Percentiles rank a stretch among this genome's conserved stretches.
phyloP scores from a whole-genome alignment of 306 rosid genomes.

The Lathyrus aphaca region DNA sequence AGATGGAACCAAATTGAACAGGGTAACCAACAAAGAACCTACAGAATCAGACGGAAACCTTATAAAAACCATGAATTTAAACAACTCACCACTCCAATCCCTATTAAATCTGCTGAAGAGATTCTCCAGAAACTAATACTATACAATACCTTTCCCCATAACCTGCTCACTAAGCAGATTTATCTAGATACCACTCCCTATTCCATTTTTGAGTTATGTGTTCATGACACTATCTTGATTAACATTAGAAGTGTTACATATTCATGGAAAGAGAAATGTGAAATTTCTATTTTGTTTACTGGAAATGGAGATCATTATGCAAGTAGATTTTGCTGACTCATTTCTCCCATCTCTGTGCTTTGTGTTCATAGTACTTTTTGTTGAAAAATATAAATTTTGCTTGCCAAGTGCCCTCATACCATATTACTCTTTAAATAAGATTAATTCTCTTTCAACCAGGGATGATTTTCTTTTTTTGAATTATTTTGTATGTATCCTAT shows the following conservation, averaged over 20 bases:
- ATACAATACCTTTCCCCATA: not conserved
- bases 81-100: not conserved
- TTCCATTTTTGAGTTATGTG: not conserved
- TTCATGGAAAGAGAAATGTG: constrained; percentile 4
- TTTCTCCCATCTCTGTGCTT: constrained; percentile 6
- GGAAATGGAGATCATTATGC: constrained; percentile 1
- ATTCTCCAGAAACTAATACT: not conserved
- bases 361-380: not conserved
- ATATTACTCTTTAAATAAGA: constrained; percentile 19
- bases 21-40: not conserved
- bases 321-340: not conserved
- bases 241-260: not conserved
- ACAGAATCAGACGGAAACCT: not conserved
- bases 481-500: not conserved
- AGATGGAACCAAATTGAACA: not conserved
- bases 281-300: not conserved
- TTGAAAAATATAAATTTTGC: constrained; percentile 6
- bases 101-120: not conserved
- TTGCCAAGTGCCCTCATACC: not conserved
- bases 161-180: too few species aligned
- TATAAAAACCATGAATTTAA: not conserved
- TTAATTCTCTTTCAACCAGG: constrained; percentile 1
- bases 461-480: constrained; percentile 9
- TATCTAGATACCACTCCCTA: too few species aligned
- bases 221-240: not conserved